Base-by-base conservation (phyloP, 441 rosid genomes). In the Erodium trifolium region DNA sequence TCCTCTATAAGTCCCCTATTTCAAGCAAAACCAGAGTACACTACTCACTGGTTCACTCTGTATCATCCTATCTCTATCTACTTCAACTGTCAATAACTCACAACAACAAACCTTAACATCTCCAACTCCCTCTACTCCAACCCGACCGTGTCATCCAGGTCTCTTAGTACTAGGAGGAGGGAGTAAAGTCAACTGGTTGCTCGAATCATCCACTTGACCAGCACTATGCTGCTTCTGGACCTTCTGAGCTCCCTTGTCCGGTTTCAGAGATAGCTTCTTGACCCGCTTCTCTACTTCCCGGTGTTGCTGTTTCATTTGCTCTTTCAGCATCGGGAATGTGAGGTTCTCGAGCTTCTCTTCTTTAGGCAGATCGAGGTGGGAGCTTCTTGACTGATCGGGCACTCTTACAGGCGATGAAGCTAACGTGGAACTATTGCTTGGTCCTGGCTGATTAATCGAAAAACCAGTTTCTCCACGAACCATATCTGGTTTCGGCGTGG, bases 291-390 rank as follows among this genome's bases (percentile, higher is more conserved):
- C 77, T 0, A 62, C 19, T 37, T 77, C 75, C 63, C 59, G 60
- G 59, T 60, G 67, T 37, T 76, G 72, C 70, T 63, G 78, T 68
- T 69, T 71, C 45, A 14, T 75, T 72, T 63, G 70, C 49, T 78
- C 76, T 67, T 75, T 78, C 71, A 47, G 59, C 64, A 62, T n/a
- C 3, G 76, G 73, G 66, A 55, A 63, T 11, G 70, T 37, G 39
- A 27, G 19, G 49, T 67, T 78, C 74, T 70, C 74, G 31, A 59
- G 66, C 37, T 69, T 74, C 71, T 71, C 75, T 68, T 78, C 71
- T 47, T 72, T 66, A 12, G 65, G 73, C 19, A 67, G 62, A 53
- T 75, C 65, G 41, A 27, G 7, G 55, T 55, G 51, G 16, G 73
- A 74, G 59, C 39, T 39, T 70, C 45, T 78, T 1, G 43, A 68